Conservation (phyloP, 2,329 filamentous ascomycete genomes). For the Achaetomium macrosporum region DNA sequence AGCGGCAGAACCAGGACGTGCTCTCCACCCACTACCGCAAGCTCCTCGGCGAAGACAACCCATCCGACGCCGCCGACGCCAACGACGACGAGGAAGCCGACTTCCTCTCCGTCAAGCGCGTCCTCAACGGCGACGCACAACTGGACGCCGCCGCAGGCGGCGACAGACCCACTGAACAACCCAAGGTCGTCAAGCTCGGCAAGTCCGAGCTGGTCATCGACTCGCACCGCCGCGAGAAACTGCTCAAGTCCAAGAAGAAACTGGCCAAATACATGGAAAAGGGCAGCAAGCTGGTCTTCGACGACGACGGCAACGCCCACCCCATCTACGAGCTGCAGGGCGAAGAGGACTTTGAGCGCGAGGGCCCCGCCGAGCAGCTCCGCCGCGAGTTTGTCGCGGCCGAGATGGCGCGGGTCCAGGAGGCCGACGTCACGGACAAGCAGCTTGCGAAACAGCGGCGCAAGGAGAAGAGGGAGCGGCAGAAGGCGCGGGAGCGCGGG, state of each 20-base stretch:
- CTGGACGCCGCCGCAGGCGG: constrained; percentile 47
- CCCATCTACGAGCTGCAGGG: constrained; percentile 82
- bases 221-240: constrained; percentile 90
- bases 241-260: constrained; percentile 93
- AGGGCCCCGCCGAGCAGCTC: constrained; percentile 71
- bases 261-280: constrained; percentile 85
- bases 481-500: constrained; percentile 57
- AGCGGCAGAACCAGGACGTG: constrained; percentile 91
- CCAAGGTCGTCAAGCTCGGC: constrained; percentile 59
- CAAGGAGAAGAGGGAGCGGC: constrained; percentile 67
- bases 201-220: constrained; percentile 77
- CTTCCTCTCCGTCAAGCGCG: constrained; percentile 84
- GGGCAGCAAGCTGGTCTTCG: constrained; percentile 80
- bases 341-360: constrained; percentile 70
- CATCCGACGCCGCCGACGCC: neutral
- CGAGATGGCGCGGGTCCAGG: constrained; percentile 64
- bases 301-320: constrained; percentile 83
- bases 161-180: constrained; percentile 24
- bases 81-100: constrained; percentile 60
- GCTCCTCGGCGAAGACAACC: constrained; percentile 54
- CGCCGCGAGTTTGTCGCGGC: constrained; percentile 70
- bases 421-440: constrained; percentile 80
- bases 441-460: constrained; percentile 70
- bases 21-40: constrained; percentile 91
- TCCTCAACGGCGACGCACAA: constrained; percentile 63